phyloP scores from a whole-genome alignment of 148 eudicot species.

The Mesembryanthemum crystallinum region DNA sequence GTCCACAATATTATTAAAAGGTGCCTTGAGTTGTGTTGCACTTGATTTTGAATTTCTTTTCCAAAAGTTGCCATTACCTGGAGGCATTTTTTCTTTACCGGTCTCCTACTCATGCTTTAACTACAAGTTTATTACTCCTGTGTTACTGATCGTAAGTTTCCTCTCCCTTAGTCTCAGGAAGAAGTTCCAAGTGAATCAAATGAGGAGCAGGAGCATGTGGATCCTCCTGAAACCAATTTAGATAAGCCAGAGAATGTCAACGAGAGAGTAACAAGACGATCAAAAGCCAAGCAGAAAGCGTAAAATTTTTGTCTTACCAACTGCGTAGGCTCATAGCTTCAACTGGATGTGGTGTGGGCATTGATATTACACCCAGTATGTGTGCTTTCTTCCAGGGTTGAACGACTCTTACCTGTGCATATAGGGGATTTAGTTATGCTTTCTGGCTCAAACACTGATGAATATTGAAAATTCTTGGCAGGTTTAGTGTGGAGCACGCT shows the following conservation, averaged over 20 bases:
- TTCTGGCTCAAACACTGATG: not conserved
- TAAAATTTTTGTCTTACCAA: not conserved
- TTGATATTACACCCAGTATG: not conserved
- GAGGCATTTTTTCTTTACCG: not conserved
- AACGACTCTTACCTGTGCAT: not conserved
- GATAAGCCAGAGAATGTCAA: slow-evolving; percentile 20
- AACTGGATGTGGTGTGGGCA: not conserved
- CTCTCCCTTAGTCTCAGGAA: not conserved
- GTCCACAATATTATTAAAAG: not conserved
- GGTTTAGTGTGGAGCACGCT: slow-evolving; percentile 16
- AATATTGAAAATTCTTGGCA: not conserved
- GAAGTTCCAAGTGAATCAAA: slow-evolving; percentile 22
- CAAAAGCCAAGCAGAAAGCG: slow-evolving; percentile 24
- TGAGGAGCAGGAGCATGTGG: slow-evolving; percentile 15
- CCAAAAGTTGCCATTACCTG: not conserved
- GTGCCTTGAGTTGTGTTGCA: not conserved
- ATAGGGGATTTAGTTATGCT: not conserved
- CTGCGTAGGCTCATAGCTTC: not conserved
- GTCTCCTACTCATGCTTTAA: not conserved
- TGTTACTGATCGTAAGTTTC: not conserved
- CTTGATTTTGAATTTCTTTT: not conserved
- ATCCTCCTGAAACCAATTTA: slow-evolving; percentile 13
- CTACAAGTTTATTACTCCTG: not conserved
- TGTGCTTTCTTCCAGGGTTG: slow-evolving; percentile 1
- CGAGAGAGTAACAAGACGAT: slow-evolving; percentile 7